phyloP scores from a whole-genome alignment of 176 grass and related monocot species.

The Areca catechu region DNA sequence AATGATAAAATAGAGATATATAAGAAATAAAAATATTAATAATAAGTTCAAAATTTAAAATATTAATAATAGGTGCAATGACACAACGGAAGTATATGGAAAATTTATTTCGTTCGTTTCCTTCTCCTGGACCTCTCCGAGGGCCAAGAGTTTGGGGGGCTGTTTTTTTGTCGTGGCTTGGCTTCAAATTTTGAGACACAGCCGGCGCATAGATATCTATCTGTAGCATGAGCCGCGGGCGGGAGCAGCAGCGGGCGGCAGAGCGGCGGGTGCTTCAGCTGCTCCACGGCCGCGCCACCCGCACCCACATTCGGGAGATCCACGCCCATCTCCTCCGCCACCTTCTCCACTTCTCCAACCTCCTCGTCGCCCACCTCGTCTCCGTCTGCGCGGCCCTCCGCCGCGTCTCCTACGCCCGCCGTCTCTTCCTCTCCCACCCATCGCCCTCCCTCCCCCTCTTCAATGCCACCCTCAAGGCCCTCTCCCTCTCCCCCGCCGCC shows the following conservation, averaged over 20 bases:
- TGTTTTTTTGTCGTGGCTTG: too few relatives aligned
- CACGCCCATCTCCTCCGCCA: constrained; percentile 37
- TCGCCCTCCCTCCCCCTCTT: constrained; percentile 30
- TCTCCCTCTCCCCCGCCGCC: constrained; percentile 12
- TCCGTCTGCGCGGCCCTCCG: constrained; percentile 35
- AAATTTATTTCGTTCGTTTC: too few relatives aligned
- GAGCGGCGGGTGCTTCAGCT: constrained; percentile 43
- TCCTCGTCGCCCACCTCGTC: constrained; percentile 21
- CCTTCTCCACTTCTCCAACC: constrained; percentile 15
- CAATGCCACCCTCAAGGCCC: constrained; percentile 38
- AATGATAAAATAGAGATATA: too few relatives aligned
- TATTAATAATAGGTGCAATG: too few relatives aligned
- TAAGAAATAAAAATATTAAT: too few relatives aligned
- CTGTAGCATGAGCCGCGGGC: constrained; percentile 5
- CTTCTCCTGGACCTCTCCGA: too few relatives aligned
- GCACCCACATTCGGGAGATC: constrained; percentile 27
- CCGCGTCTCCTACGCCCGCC: constrained; percentile 7
- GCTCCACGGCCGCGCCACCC: constrained; percentile 23
- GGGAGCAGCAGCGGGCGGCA: constrained; percentile 31
- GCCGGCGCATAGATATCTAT: too few relatives aligned
- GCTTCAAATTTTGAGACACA: too few relatives aligned
- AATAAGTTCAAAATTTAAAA: too few relatives aligned
- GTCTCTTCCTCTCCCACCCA: constrained; percentile 18
- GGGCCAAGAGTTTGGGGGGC: too few relatives aligned
- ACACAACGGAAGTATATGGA: too few relatives aligned